Conservation (phyloP, 306 rosid genomes). For the Argentina anserina region DNA sequence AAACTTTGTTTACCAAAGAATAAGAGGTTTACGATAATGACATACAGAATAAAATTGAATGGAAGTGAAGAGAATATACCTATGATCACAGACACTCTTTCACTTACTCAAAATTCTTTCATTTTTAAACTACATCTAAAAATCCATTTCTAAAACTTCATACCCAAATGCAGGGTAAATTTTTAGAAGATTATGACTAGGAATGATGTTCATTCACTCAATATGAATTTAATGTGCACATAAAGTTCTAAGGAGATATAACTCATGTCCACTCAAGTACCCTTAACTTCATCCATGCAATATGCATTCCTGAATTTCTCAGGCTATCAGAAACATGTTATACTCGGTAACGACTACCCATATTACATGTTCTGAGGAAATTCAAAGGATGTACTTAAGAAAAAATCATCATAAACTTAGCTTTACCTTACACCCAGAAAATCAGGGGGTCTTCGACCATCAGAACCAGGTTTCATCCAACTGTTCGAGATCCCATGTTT, state of each 20-base stretch:
- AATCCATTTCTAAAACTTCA: neutral
- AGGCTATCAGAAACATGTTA: neutral
- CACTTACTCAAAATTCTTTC: neutral
- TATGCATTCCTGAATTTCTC: conserved; percentile 7
- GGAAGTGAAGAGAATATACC: neutral
- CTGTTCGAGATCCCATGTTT: conserved; percentile 45
- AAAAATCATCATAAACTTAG: conserved; percentile 16
- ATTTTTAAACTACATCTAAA: neutral
- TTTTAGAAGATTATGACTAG: neutral
- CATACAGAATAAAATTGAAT: neutral
- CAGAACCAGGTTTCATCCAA: conserved; percentile 48
- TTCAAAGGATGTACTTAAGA: conserved; percentile 11
- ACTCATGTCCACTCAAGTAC: neutral
- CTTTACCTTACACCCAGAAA: conserved; percentile 47
- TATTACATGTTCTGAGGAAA: neutral
- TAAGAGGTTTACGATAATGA: neutral
- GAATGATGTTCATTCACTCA: neutral
- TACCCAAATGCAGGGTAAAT: neutral
- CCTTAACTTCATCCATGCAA: neutral
- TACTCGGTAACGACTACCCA: neutral
- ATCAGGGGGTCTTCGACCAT: conserved; percentile 50
- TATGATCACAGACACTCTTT: neutral
- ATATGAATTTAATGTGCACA: neutral
- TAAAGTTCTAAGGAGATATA: neutral
- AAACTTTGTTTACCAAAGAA: neutral